A percentile compares a stretch with the other conserved stretches of the same genome.
Conservation (phyloP, 1,139 yeast species). For the Yamadazyma atmosphaerica region DNA sequence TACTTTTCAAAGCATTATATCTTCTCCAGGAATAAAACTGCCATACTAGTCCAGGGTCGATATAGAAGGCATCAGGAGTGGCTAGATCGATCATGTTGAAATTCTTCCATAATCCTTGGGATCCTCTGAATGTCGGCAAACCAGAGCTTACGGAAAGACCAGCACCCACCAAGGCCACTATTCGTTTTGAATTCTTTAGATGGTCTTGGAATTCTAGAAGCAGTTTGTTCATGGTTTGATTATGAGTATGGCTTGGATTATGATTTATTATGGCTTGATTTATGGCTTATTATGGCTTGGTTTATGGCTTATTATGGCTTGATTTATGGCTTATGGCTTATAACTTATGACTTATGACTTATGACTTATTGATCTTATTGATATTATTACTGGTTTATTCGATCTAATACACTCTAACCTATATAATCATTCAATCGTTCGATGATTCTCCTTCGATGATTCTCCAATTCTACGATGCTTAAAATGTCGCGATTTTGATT, state of each 20-base stretch:
- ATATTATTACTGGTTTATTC: too few relatives aligned
- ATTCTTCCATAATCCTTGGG: conserved; percentile 76
- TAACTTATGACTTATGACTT: too few relatives aligned
- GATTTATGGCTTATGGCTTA: too few relatives aligned
- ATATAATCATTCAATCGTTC: too few relatives aligned
- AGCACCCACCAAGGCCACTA: conserved; percentile 81
- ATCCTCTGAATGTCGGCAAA: conserved; percentile 68
- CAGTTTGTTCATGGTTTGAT: conserved; percentile 12
- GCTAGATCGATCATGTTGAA: conserved; percentile 82
- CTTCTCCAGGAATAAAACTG: conserved; percentile 78
- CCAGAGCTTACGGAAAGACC: conserved; percentile 83
- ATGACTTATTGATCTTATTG: too few relatives aligned
- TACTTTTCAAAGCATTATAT: conserved; percentile 59
- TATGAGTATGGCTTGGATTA: too few relatives aligned
- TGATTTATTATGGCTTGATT: too few relatives aligned
- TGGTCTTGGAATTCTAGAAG: conserved; percentile 57
- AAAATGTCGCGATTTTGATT: not conserved
- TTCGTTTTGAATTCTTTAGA: conserved; percentile 50
- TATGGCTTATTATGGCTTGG: too few relatives aligned
- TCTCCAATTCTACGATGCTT: too few relatives aligned
- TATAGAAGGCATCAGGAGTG: conserved; percentile 84
- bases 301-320: too few relatives aligned
- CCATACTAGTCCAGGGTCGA: conserved; percentile 88
- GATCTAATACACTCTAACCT: too few relatives aligned
- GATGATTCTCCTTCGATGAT: too few relatives aligned